Conservation (phyloP, 1,139 yeast genomes). For the Candida sp. region DNA sequence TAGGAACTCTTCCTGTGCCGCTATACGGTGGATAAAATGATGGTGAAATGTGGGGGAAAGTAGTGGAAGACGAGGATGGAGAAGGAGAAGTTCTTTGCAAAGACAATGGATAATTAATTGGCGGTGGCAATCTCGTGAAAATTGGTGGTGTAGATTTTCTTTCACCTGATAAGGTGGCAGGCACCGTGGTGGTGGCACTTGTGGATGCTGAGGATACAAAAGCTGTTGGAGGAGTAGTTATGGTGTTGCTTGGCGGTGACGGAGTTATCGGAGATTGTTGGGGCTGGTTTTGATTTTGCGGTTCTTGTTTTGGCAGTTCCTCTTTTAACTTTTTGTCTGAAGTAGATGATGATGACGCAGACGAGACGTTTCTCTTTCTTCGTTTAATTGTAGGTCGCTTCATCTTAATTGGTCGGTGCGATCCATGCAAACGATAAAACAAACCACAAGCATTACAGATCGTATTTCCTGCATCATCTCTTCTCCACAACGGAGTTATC, state of each 20-base stretch:
- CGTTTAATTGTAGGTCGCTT: constrained; percentile 76
- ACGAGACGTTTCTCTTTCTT: constrained; percentile 54
- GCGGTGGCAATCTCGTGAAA: background rate
- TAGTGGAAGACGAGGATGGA: background rate
- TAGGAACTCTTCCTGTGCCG: constrained; percentile 43
- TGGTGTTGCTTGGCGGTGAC: constrained; percentile 5
- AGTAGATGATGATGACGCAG: background rate
- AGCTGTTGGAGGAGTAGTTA: background rate
- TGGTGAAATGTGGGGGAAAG: constrained; percentile 5
- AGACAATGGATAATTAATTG: constrained; percentile 3
- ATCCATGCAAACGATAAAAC: constrained; percentile 77
- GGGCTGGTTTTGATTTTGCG: background rate
- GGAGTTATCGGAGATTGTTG: constrained; percentile 1
- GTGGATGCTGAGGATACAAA: background rate
- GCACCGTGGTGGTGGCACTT: background rate
- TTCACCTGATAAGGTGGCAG: background rate
- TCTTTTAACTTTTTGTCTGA: constrained; percentile 14
- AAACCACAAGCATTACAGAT: constrained; percentile 92
- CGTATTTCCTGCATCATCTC: constrained; percentile 80
- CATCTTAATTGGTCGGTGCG: constrained; percentile 79
- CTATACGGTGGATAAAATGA: constrained; percentile 43
- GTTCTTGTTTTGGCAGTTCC: constrained; percentile 2
- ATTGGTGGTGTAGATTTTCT: background rate
- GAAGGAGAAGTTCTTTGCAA: constrained; percentile 5
- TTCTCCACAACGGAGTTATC: constrained; percentile 87